Evolutionary conservation across 2,329 filamentous ascomycete species (phyloP).

Genomic region (Byssochlamys sp.): DNA sequence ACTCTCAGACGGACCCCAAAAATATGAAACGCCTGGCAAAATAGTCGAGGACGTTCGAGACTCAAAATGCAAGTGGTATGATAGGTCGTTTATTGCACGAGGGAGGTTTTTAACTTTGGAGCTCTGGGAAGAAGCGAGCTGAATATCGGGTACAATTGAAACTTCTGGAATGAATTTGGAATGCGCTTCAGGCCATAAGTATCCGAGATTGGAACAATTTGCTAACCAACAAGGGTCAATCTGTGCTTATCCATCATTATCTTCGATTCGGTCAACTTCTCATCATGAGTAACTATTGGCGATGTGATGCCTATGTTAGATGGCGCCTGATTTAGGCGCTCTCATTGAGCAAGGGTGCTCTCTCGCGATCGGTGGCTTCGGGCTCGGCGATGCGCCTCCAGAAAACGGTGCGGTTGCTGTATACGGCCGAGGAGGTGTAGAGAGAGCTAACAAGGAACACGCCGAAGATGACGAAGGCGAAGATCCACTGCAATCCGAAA

Average conservation of each 20-base stretch:
- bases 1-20: not conserved
- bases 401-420: conserved; percentile 26
- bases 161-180: not conserved
- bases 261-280: not conserved
- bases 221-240: not conserved
- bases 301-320: no score
- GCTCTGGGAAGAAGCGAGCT: not conserved
- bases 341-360: conserved; percentile 44
- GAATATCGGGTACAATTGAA: not conserved
- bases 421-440: conserved; percentile 26
- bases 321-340: conserved; percentile 11
- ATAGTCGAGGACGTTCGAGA: not conserved
- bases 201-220: not conserved
- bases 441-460: conserved; percentile 62
- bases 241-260: not conserved
- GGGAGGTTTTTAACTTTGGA: not conserved
- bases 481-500: conserved; percentile 83
- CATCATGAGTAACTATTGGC: not conserved
- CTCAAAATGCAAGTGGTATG: not conserved
- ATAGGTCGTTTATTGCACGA: not conserved
- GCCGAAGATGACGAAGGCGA: conserved; percentile 73
- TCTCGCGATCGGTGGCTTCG: conserved; percentile 42
- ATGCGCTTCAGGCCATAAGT: not conserved
- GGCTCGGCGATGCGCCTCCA: conserved; percentile 23
- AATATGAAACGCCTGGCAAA: not conserved